Evolutionary conservation across 2,329 filamentous ascomycete species (phyloP), one percentile per base, ranked within the genome.

Genomic region (Verticillium klebahnii): DNA sequence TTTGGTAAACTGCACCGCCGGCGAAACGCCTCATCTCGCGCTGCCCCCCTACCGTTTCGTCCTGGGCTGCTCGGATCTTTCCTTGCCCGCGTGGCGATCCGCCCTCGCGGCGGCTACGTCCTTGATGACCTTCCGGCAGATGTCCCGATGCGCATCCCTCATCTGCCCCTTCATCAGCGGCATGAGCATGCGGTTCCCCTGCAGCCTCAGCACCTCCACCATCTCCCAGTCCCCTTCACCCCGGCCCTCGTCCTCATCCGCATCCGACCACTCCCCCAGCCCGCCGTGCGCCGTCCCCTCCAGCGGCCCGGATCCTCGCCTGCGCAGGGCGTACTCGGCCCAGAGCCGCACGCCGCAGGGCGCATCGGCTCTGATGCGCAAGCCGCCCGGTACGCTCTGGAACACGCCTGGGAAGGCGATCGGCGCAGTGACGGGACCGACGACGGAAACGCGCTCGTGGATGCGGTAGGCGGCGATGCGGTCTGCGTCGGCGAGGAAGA

Each of bases 361-460:
- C 5, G 79, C 78, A 50, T 77, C 71, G 57, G 77, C 79, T 45
- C 79, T 72, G 60, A 75, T 75, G n/a, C 79, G 74, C 34, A 79
- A 69, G 57, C 79, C 79, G 39, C 72, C 68, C 25, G 71, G 70
- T 36, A 77, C 73, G 63, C 69, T 72, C 67, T 82, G 79, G 64
- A 81, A 80, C 32, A 78, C 73, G 63, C 76, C 77, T 5, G 75
- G 75, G 62, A 81, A 76, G 59, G 66, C 66, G 40, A 82, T 72
- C 36, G 75, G 73, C 66, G 76, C 80, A 56, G 67, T 71, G 4
- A 70, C 71, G 56, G 78, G 76, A 1, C 79, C 77, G 7, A 80
- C 71, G 29, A 79, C 66, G 17, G 68, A 69, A 62, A 76, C 67
- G 36, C 69, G 63, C 64, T 76, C 74, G 56, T 69, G 67, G 58